Conservation (phyloP, 2,329 filamentous ascomycete species). For the Fusarium citri region DNA sequence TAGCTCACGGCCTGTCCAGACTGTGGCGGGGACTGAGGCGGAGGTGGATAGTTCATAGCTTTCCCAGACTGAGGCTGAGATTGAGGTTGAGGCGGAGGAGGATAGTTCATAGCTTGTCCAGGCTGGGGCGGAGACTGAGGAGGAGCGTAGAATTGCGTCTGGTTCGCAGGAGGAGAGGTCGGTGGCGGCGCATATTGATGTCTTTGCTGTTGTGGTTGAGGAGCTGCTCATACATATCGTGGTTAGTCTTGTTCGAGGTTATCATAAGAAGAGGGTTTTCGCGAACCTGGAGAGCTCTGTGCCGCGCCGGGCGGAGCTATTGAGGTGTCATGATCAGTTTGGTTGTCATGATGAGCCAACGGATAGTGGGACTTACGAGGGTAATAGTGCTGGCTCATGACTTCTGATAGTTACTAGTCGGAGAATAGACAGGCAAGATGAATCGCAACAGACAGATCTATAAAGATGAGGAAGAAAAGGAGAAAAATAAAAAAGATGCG, state of each 20-base stretch:
- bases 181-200: conserved; percentile 61
- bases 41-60: conserved; percentile 47
- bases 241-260: conserved; percentile 20
- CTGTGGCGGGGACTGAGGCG: conserved; percentile 44
- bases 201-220: conserved; percentile 44
- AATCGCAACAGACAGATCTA: not conserved
- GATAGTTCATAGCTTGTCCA: conserved; percentile 51
- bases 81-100: conserved; percentile 46
- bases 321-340: conserved; percentile 40
- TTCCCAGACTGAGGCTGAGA: conserved; percentile 50
- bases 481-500: conserved; percentile 6
- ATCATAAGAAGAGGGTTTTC: conserved; percentile 4
- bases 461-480: conserved; percentile 6
- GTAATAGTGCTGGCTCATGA: conserved; percentile 60
- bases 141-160: conserved; percentile 59
- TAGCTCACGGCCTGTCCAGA: conserved; percentile 51
- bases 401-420: not conserved
- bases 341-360: conserved; percentile 27
- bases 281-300: conserved; percentile 47
- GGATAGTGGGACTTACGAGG: conserved; percentile 55
- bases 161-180: conserved; percentile 60
- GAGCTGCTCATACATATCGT: conserved; percentile 30
- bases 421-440: not conserved
- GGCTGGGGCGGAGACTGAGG: conserved; percentile 47
- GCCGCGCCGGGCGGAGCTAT: conserved; percentile 57